Evolutionary conservation across 2,329 filamentous ascomycete genomes (phyloP).

Genomic region (Beauveria sp.): DNA sequence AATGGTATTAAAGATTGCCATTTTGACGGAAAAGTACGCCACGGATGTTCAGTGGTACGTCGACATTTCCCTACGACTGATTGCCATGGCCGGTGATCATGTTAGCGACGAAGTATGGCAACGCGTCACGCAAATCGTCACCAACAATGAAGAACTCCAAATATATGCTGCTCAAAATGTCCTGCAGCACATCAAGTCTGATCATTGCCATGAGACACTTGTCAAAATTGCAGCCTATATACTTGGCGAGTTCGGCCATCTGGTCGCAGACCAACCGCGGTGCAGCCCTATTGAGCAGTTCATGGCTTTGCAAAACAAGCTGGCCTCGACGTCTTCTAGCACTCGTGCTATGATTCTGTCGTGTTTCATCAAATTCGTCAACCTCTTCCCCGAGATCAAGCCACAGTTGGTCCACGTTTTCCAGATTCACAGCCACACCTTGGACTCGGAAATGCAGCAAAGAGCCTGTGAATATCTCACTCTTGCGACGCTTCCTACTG

Average conservation of each 20-base stretch:
- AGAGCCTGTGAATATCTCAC: conserved; percentile 91
- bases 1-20: conserved; percentile 98
- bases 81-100: conserved; percentile 95
- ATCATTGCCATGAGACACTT: conserved; percentile 92
- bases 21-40: conserved; percentile 95
- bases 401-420: conserved; percentile 88
- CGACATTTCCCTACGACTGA: conserved; percentile 87
- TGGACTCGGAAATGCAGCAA: conserved; percentile 94
- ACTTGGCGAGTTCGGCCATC: conserved; percentile 90
- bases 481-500: conserved; percentile 75
- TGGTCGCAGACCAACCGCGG: conserved; percentile 84
- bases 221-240: conserved; percentile 98
- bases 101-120: conserved; percentile 99
- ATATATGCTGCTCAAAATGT: conserved; percentile 94
- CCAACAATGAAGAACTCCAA: conserved; percentile 97
- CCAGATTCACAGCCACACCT: conserved; percentile 82
- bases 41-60: conserved; percentile 99
- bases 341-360: conserved; percentile 92
- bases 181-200: conserved; percentile 82
- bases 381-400: conserved; percentile 97
- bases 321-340: conserved; percentile 78
- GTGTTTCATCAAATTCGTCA: conserved; percentile 95
- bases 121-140: conserved; percentile 95
- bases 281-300: conserved; percentile 98
- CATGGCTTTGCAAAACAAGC: conserved; percentile 82